phyloP scores from a whole-genome alignment of 768 basidiomycete genomes.

The Paxillus ammoniavirescens region DNA sequence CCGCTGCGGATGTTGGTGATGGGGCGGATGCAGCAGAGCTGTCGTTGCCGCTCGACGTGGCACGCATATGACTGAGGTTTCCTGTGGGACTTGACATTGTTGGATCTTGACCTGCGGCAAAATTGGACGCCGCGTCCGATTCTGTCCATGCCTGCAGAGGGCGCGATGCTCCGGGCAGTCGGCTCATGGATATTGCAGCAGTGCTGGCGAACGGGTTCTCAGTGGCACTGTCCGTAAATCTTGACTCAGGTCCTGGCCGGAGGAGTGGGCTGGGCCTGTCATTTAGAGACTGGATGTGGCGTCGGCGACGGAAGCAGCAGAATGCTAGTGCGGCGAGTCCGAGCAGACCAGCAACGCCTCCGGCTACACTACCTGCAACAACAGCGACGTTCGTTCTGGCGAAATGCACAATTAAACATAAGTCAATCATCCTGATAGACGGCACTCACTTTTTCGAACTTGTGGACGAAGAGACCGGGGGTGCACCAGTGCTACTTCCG shows the following conservation, averaged over 20 bases:
- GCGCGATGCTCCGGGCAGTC: neutral
- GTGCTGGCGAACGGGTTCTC: conserved; percentile 8
- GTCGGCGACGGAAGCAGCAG: conserved; percentile 13
- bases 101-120: neutral
- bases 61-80: neutral
- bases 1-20: neutral
- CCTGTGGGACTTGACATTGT: neutral
- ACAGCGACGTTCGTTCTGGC: conserved; percentile 14
- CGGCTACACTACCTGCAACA: conserved; percentile 16
- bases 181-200: neutral
- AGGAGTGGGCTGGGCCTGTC: conserved; percentile 12
- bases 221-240: neutral
- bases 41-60: conserved; percentile 1
- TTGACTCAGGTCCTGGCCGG: conserved; percentile 1
- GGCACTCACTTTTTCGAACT: conserved; percentile 13
- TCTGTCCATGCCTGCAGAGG: conserved; percentile 11
- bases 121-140: neutral
- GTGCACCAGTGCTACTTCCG: neutral
- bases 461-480: neutral
- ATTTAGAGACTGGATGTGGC: neutral
- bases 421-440: neutral
- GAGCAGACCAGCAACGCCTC: conserved; percentile 17
- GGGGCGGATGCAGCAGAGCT: conserved; percentile 2
- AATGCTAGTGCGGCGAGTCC: conserved; percentile 12
- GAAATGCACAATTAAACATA: neutral